Conservation (phyloP, 257 asterid genomes). For the Catharanthus roseus region DNA sequence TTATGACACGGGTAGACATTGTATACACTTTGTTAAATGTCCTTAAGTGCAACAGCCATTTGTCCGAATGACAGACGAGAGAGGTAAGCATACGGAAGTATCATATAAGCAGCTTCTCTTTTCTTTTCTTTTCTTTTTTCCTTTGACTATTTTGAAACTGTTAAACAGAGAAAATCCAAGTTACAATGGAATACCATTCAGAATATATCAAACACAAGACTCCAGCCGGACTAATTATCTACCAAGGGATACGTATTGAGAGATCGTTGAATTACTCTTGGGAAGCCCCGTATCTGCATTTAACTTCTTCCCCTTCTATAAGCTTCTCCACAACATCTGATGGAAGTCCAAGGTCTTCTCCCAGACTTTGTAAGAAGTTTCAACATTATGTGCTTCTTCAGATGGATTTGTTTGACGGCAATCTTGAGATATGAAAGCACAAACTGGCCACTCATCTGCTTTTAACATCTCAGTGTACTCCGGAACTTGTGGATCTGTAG, state of each 20-base stretch:
- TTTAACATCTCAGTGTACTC: constrained; percentile 79
- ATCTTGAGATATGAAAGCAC: constrained; percentile 79
- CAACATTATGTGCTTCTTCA: constrained; percentile 78
- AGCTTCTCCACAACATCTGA: constrained; percentile 79
- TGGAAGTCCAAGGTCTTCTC: constrained; percentile 96
- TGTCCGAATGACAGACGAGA: neutral
- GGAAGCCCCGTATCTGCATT: constrained; percentile 39
- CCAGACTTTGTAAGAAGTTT: constrained; percentile 71
- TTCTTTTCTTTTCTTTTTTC: neutral
- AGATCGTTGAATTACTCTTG: constrained; percentile 3
- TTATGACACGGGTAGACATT: neutral
- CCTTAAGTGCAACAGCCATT: neutral
- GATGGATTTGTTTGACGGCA: constrained; percentile 91
- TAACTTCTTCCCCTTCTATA: constrained; percentile 68
- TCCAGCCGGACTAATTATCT: neutral
- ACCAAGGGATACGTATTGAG: neutral
- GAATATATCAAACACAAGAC: constrained; percentile 1
- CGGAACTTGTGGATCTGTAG: constrained; percentile 85
- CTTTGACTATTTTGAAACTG: no score
- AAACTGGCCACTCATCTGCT: constrained; percentile 96
- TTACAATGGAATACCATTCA: constrained; percentile 10
- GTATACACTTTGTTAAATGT: neutral
- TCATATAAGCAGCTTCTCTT: no score
- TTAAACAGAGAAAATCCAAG: neutral
- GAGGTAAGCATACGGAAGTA: neutral